Evolutionary conservation across 306 rosid species (phyloP).

Genomic region (Herpetospermum pedunculosum): DNA sequence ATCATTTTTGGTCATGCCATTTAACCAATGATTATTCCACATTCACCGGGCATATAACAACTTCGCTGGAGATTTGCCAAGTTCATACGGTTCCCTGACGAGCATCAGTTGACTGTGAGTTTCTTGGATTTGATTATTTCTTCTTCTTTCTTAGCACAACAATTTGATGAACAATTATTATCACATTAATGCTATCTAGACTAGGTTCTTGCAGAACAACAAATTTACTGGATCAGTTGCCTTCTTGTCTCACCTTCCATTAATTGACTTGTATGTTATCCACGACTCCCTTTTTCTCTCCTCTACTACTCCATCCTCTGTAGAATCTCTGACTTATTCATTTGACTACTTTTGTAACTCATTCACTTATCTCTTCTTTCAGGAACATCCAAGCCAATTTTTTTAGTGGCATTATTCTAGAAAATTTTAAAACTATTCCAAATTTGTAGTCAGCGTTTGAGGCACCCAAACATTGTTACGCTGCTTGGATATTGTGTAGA

Average conservation of each 20-base stretch:
- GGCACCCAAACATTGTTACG: constrained; percentile 64
- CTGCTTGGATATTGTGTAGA: constrained; percentile 70
- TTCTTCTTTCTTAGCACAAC: background rate
- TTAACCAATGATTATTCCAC: background rate
- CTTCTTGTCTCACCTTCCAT: constrained; percentile 67
- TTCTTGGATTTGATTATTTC: background rate
- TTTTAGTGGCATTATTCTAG: constrained; percentile 80
- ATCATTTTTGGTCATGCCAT: background rate
- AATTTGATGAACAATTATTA: background rate
- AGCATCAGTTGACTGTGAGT: constrained; percentile 50
- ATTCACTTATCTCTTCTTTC: constrained; percentile 16
- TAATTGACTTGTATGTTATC: constrained; percentile 50
- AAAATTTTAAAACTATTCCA: constrained; percentile 57
- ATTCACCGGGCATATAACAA: constrained; percentile 73
- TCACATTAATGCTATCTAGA: background rate
- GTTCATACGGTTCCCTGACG: constrained; percentile 65
- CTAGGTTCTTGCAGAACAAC: constrained; percentile 61
- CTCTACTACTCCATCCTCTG: background rate
- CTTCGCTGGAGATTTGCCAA: constrained; percentile 76
- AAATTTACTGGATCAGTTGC: constrained; percentile 79
- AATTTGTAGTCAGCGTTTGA: constrained; percentile 86
- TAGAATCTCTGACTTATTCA: background rate
- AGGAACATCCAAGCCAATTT: constrained; percentile 67
- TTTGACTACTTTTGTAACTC: background rate
- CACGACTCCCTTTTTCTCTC: background rate